Percentiles rank a stretch among this genome's conserved stretches.
These are phyloP conservation scores for Hibiscus syriacus DNA, from an alignment of 345 rosid species.

Conservation along the genomic window DNA sequence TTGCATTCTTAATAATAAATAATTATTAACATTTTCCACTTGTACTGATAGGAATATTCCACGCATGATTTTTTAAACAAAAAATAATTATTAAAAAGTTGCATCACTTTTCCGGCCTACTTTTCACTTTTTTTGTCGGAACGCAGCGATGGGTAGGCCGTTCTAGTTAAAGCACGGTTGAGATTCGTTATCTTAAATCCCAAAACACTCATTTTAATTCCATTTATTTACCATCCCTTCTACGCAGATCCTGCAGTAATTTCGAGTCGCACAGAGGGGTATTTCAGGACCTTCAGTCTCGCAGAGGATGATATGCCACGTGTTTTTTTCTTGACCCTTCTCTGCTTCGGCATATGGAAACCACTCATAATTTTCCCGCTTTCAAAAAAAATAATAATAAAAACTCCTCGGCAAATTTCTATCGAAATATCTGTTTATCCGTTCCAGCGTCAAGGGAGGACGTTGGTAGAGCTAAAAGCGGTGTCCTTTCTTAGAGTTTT, in stretches of 20 bases:
- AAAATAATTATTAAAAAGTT: no score
- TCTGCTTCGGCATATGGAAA: slow-evolving; percentile 21
- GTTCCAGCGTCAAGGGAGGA: slow-evolving; percentile 9
- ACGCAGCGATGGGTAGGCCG: background rate
- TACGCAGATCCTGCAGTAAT: background rate
- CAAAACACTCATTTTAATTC: background rate
- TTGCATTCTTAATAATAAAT: no score
- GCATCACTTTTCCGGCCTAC: slow-evolving; percentile 9
- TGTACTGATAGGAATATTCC: no score
- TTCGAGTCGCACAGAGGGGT: slow-evolving; percentile 11
- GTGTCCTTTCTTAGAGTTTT: slow-evolving; percentile 4
- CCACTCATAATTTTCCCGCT: slow-evolving; percentile 58
- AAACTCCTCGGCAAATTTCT: background rate
- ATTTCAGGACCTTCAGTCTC: slow-evolving; percentile 2
- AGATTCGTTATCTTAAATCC: slow-evolving; percentile 14
- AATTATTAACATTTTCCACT: no score
- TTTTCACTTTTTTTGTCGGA: background rate
- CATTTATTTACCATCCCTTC: background rate
- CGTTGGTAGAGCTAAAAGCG: background rate
- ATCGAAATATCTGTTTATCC: slow-evolving; percentile 23
- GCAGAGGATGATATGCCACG: slow-evolving; percentile 51
- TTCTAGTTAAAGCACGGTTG: background rate
- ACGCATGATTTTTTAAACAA: no score
- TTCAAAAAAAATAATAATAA: slow-evolving; percentile 8
- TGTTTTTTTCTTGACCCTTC: slow-evolving; percentile 47